phyloP scores from a whole-genome alignment of 345 rosid species.

The Hibiscus syriacus region DNA sequence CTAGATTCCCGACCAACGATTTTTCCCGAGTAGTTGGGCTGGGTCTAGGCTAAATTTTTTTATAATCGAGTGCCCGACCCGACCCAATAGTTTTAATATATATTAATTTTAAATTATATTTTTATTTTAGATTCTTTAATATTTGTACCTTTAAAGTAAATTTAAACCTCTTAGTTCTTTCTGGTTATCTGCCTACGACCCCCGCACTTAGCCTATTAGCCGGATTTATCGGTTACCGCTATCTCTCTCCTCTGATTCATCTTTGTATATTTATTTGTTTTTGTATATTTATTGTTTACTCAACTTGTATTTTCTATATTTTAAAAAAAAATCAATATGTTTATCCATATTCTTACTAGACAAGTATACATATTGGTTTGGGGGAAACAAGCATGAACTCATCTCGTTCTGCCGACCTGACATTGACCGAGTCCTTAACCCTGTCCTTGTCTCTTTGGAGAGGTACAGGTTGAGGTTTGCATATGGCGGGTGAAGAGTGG shows the following conservation, averaged over 20 bases:
- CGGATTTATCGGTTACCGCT: constrained; percentile 27
- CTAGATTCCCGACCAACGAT: no score
- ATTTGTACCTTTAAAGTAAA: no score
- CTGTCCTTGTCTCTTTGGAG: not conserved
- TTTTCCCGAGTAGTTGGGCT: no score
- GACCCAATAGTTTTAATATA: no score
- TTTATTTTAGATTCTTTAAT: no score
- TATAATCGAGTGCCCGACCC: no score
- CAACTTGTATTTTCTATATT: not conserved
- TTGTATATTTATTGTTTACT: not conserved
- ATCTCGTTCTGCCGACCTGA: not conserved
- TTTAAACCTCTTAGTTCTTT: no score
- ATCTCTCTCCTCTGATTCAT: constrained; percentile 12
- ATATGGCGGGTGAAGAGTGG: constrained; percentile 4
- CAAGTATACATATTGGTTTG: not conserved
- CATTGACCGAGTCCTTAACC: not conserved
- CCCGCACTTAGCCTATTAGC: not conserved
- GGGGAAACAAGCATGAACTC: not conserved
- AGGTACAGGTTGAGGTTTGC: not conserved
- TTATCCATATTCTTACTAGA: not conserved
- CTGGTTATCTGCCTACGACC: constrained; percentile 9
- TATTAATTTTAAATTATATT: no score
- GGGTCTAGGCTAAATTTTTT: no score
- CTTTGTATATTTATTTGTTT: not conserved
- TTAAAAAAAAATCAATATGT: not conserved